Percentiles rank a stretch among this genome's conserved stretches.
Conservation (phyloP, 2,329 filamentous ascomycete species). For the Chaetomiaceae sp. region DNA sequence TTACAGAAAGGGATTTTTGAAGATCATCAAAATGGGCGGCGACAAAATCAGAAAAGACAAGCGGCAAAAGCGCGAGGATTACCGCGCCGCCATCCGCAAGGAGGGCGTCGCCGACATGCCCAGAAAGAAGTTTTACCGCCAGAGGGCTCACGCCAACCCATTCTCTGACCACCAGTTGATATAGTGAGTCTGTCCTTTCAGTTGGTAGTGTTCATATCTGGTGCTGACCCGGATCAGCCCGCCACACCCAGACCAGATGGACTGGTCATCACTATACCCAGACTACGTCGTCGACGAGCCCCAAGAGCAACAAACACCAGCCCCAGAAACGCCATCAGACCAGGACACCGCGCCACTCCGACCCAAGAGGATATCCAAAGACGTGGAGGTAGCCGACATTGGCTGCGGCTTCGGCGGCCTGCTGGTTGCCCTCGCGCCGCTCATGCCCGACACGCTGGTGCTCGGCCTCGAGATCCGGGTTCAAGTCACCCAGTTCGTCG, state of each 20-base stretch:
- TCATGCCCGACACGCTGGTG: conserved; percentile 75
- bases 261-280: conserved; percentile 84
- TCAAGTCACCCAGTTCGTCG: conserved; percentile 86
- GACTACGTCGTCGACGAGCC: conserved; percentile 52
- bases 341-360: conserved; percentile 21
- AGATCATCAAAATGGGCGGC: conserved; percentile 34
- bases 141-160: conserved; percentile 94
- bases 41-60: conserved; percentile 45
- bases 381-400: conserved; percentile 92
- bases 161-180: conserved; percentile 89
- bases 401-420: conserved; percentile 95
- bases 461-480: conserved; percentile 86
- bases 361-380: conserved; percentile 49
- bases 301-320: conserved; percentile 23
- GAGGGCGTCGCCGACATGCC: conserved; percentile 62
- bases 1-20: neutral
- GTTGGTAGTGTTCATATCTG: no score
- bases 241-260: conserved; percentile 73
- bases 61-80: conserved; percentile 61
- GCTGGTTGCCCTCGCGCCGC: conserved; percentile 76
- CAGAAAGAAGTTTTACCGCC: conserved; percentile 93
- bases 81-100: conserved; percentile 52
- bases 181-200: conserved; percentile 51
- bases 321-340: conserved; percentile 10
- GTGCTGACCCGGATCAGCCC: conserved; percentile 52